Percentiles rank a stretch among this genome's conserved stretches.
Conservation (phyloP, 768 basidiomycete genomes). For the Termitomyces sp. region DNA sequence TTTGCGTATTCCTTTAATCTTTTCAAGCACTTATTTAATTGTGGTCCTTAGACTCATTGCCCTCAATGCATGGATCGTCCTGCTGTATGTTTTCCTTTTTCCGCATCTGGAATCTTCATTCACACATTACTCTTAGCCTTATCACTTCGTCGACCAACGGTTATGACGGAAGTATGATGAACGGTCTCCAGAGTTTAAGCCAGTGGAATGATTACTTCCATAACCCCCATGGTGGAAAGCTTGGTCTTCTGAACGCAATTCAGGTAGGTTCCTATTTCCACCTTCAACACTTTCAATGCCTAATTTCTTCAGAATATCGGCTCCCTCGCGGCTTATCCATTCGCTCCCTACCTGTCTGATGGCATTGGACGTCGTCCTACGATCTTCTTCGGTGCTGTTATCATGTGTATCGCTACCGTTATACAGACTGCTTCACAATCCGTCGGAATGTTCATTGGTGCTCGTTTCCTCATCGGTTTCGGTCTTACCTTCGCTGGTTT, state of each 20-base stretch:
- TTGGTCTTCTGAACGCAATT: slow-evolving; percentile 72
- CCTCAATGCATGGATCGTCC: slow-evolving; percentile 68
- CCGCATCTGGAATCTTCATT: neutral
- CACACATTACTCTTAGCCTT: slow-evolving; percentile 35
- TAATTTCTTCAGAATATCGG: slow-evolving; percentile 57
- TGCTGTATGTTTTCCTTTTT: slow-evolving; percentile 42
- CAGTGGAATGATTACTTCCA: slow-evolving; percentile 65
- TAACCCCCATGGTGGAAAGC: slow-evolving; percentile 50
- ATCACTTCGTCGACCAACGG: slow-evolving; percentile 77
- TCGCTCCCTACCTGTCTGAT: slow-evolving; percentile 71
- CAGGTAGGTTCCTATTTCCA: slow-evolving; percentile 43
- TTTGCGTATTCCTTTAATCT: neutral
- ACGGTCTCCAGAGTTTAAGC: slow-evolving; percentile 65
- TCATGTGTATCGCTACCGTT: slow-evolving; percentile 67
- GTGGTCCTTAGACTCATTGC: slow-evolving; percentile 42
- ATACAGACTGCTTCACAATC: slow-evolving; percentile 71
- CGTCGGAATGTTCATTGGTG: slow-evolving; percentile 77
- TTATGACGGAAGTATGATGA: slow-evolving; percentile 79
- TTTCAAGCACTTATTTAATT: neutral
- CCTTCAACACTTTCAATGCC: neutral
- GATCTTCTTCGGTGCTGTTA: slow-evolving; percentile 64
- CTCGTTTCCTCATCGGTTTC: slow-evolving; percentile 77
- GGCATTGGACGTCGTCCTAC: slow-evolving; percentile 64
- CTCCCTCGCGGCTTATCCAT: slow-evolving; percentile 60
- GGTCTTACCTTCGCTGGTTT: slow-evolving; percentile 68